Percentiles rank a stretch among this genome's conserved stretches.
These are phyloP conservation scores for Lepiota subincarnata DNA, from an alignment of 768 basidiomycete genomes.

Conservation along the genomic window DNA sequence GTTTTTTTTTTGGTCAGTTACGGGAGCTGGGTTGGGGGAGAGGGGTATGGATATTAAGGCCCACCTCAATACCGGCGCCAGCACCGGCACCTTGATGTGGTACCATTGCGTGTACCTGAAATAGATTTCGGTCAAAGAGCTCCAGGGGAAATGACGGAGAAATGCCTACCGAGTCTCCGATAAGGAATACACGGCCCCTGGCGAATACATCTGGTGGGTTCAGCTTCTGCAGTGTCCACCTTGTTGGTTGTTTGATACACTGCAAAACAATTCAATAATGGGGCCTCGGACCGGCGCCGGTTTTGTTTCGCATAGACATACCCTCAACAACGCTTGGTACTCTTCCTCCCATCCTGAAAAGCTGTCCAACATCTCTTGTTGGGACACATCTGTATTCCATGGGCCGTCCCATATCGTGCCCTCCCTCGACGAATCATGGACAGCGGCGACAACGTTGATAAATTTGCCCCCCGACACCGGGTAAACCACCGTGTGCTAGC, in stretches of 20 bases:
- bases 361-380: conserved; percentile 11
- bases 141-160: not conserved
- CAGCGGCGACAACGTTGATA: conserved; percentile 46
- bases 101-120: conserved; percentile 41
- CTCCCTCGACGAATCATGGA: conserved; percentile 12
- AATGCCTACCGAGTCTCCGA: conserved; percentile 21
- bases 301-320: conserved; percentile 1
- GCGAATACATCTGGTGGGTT: conserved; percentile 17
- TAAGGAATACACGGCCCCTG: conserved; percentile 16
- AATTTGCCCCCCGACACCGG: conserved; percentile 42
- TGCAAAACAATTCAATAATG: not conserved
- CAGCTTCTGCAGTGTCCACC: conserved; percentile 21
- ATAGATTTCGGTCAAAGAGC: not conserved
- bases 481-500: conserved; percentile 43
- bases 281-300: not conserved
- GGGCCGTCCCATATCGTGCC: conserved; percentile 15
- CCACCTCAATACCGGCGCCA: conserved; percentile 44
- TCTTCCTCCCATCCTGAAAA: conserved; percentile 17
- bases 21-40: conserved; percentile 30
- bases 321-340: conserved; percentile 14
- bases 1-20: conserved; percentile 9
- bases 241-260: conserved; percentile 18
- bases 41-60: conserved; percentile 5
- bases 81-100: conserved; percentile 48
- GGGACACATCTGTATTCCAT: conserved; percentile 14